These are phyloP conservation scores for Dactylellina sp. DNA, from an alignment of 2,329 filamentous ascomycete species.

Conservation along the genomic window DNA sequence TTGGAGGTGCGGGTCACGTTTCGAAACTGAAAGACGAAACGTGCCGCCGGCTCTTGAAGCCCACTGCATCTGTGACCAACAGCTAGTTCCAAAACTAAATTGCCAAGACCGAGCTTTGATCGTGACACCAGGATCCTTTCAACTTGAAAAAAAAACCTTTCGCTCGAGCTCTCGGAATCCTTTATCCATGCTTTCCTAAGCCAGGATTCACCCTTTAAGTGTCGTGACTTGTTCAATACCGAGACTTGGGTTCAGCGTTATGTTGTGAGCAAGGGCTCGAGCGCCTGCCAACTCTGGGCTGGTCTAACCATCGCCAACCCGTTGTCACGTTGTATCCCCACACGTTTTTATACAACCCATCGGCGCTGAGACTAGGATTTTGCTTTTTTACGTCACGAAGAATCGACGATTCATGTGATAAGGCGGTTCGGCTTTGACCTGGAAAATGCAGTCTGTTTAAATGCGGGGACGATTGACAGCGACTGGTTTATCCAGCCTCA, in stretches of 20 bases:
- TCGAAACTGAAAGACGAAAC: constrained; percentile 26
- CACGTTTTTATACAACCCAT: background rate
- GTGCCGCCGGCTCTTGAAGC: background rate
- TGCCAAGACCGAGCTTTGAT: too few relatives aligned
- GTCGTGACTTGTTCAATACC: constrained; percentile 48
- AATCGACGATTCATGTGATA: background rate
- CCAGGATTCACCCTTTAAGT: constrained; percentile 8
- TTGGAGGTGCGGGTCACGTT: background rate
- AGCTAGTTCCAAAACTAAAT: too few relatives aligned
- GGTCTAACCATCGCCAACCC: constrained; percentile 4
- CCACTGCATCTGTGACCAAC: too few relatives aligned
- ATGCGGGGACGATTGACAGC: too few relatives aligned
- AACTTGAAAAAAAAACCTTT: background rate
- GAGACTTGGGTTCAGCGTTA: constrained; percentile 34
- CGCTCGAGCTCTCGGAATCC: background rate
- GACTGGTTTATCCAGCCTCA: too few relatives aligned
- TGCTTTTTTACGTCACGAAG: background rate
- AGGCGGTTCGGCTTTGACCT: background rate
- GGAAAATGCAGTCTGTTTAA: too few relatives aligned
- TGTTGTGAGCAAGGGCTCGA: constrained; percentile 18
- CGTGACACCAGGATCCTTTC: background rate
- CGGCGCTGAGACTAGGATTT: constrained; percentile 2
- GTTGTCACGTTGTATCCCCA: constrained; percentile 7
- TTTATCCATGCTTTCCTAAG: background rate
- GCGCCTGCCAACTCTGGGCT: constrained; percentile 25